These are phyloP conservation scores for Rhizopogon vinicolor DNA, from an alignment of 768 basidiomycete genomes.

Conservation along the genomic window DNA sequence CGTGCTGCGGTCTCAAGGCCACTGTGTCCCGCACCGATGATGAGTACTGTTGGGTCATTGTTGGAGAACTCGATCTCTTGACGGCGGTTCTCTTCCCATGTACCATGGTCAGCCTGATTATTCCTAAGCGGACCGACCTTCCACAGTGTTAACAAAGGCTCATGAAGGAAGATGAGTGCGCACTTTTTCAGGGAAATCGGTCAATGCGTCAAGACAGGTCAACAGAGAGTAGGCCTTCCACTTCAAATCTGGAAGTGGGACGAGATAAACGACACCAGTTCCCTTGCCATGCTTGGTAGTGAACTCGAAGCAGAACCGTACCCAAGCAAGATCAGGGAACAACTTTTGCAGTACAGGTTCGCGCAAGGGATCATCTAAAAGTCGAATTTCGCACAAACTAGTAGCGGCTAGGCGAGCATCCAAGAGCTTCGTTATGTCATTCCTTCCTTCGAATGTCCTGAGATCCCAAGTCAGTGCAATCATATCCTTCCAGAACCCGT, in stretches of 20 bases:
- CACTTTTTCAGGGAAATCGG: slow-evolving; percentile 49
- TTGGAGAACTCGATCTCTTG: slow-evolving; percentile 41
- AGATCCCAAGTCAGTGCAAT: slow-evolving; percentile 54
- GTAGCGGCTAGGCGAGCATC: slow-evolving; percentile 31
- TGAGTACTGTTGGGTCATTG: slow-evolving; percentile 51
- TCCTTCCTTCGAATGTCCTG: slow-evolving; percentile 39
- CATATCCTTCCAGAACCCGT: slow-evolving; percentile 48
- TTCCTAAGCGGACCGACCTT: slow-evolving; percentile 39
- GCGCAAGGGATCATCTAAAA: slow-evolving; percentile 19
- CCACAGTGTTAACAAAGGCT: background rate
- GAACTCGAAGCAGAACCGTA: slow-evolving; percentile 54
- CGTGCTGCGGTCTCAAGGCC: slow-evolving; percentile 64
- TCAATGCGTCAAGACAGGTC: slow-evolving; percentile 57
- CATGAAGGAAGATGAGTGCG: background rate
- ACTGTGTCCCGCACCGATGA: slow-evolving; percentile 64
- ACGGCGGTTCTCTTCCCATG: slow-evolving; percentile 47
- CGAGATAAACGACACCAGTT: slow-evolving; percentile 49
- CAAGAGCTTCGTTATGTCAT: slow-evolving; percentile 35
- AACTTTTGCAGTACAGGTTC: slow-evolving; percentile 31
- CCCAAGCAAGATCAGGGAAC: slow-evolving; percentile 54
- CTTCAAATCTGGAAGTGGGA: slow-evolving; percentile 33
- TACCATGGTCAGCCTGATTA: slow-evolving; percentile 41
- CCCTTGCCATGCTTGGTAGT: slow-evolving; percentile 43
- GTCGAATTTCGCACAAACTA: slow-evolving; percentile 11
- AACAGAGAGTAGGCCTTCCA: slow-evolving; percentile 63